Evolutionary conservation across 2,329 filamentous ascomycete genomes (phyloP), one percentile per base, ranked within the genome.

Genomic region (Juglanconis oblonga): DNA sequence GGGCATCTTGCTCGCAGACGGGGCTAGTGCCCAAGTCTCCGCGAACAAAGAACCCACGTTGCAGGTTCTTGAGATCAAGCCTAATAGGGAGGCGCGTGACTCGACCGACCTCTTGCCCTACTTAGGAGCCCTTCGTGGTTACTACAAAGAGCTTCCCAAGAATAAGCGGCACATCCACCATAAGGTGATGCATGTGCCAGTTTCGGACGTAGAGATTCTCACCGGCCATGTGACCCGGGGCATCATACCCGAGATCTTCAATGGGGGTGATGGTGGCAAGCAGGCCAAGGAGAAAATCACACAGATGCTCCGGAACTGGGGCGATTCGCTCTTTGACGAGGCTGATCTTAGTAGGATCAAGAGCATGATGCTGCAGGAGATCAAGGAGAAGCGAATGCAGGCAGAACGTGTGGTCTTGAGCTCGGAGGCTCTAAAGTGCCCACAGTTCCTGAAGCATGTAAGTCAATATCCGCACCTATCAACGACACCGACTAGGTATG

Each of bases 91-190:
- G 59, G 84, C 86, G 58, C 85, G 92, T 42, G 87, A 93, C 68
- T 85, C 90, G 14, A 91, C 88, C n/a, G 94, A 98, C 69, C 80
- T 96, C 40, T 79, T 99, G 10, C 93, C 95, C 0, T 98, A 93
- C 69, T 76, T 96, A 2, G 84, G 89, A 4, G 76, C 78, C 0
- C 91, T 95, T 71, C 83, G 90, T 13, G 79, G 81, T 47, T 78
- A 87, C 50, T 86, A 96, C 66, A 83, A 87, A 10, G 79, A 83
- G 11, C 73, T 96, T 0, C 89, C 91, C 1, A 84, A 86, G 56
- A 80, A 78, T 14, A 86, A 86, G 66, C 83, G 81, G 61, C 84
- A 91, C 24, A 85, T 96, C 70, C 82, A 83, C 10, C 81, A 87
- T 10, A 90, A 89, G 71, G 83, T 85, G 1, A 76, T 83, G 4